Percentiles rank a stretch among this genome's conserved stretches.
Evolutionary conservation across 768 basidiomycete genomes (phyloP).

Genomic region (Tricholoma matsutake): DNA sequence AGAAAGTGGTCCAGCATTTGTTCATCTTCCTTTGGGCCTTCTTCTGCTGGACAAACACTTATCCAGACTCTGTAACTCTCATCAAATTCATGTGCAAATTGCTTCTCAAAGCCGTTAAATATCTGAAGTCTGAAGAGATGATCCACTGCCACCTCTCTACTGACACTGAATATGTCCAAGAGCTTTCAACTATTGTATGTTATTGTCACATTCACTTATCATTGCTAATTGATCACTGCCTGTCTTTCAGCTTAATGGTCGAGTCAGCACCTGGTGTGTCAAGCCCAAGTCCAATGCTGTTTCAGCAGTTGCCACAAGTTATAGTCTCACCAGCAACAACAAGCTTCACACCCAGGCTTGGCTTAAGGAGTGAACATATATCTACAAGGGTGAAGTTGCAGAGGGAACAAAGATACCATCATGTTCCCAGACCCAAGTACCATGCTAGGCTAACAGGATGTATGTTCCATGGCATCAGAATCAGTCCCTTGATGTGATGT

Average conservation of each 20-base stretch:
- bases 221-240: background rate
- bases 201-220: background rate
- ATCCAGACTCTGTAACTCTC: background rate
- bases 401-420: background rate
- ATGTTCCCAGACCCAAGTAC: background rate
- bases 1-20: too few species aligned
- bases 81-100: background rate
- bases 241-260: slow-evolving; percentile 1
- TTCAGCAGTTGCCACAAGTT: too few species aligned
- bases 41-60: background rate
- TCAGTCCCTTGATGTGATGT: background rate
- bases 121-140: background rate
- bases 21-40: slow-evolving; percentile 1
- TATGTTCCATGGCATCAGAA: background rate
- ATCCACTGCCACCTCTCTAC: background rate
- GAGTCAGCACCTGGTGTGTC: slow-evolving; percentile 1
- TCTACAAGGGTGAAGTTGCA: slow-evolving; percentile 1
- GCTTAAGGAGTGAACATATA: too few species aligned
- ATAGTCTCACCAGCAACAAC: too few species aligned
- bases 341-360: too few species aligned
- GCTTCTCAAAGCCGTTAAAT: slow-evolving; percentile 1
- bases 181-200: background rate
- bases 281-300: background rate
- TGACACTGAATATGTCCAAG: background rate
- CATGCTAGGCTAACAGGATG: background rate